phyloP scores from a whole-genome alignment of 495 filamentous ascomycete genomes.

The Xylaria nigripes region DNA sequence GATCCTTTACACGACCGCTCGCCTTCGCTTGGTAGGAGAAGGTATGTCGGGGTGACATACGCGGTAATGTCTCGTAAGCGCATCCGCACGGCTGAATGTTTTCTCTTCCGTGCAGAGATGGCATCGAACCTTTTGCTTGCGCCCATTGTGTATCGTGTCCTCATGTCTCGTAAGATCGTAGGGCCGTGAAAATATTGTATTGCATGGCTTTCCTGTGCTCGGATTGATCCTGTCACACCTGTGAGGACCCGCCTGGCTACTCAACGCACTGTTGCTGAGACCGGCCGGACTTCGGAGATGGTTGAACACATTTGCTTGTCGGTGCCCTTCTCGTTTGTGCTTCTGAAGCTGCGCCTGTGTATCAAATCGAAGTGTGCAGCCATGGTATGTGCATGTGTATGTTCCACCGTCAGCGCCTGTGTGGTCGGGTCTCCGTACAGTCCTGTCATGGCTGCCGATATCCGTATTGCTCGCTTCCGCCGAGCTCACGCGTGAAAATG shows the following conservation, averaged over 20 bases:
- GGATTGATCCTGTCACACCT: conserved; percentile 89
- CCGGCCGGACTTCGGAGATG: conserved; percentile 20
- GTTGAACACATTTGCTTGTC: conserved; percentile 47
- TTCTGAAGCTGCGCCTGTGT: conserved; percentile 79
- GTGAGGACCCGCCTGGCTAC: conserved; percentile 82
- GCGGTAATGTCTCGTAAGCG: conserved; percentile 81
- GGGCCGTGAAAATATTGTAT: conserved; percentile 89
- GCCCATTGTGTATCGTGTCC: conserved; percentile 92
- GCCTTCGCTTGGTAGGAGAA: conserved; percentile 58
- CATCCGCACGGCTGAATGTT: conserved; percentile 90
- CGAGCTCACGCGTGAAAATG: conserved; percentile 34
- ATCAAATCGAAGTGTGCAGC: conserved; percentile 82
- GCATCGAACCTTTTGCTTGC: conserved; percentile 93
- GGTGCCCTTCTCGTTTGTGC: conserved; percentile 91
- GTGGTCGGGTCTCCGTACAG: conserved; percentile 47
- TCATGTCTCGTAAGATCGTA: conserved; percentile 97
- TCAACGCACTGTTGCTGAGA: conserved; percentile 31
- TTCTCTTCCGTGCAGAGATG: conserved; percentile 95
- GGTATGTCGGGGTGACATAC: conserved; percentile 84
- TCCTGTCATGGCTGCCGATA: conserved; percentile 15
- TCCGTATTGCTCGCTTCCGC: conserved; percentile 28
- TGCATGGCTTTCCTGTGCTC: conserved; percentile 92
- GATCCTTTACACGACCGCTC: conserved; percentile 4
- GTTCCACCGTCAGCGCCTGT: conserved; percentile 72
- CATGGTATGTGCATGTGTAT: conserved; percentile 92